phyloP scores from a whole-genome alignment of 2,329 filamentous ascomycete species.

The Fusarium camptoceras region DNA sequence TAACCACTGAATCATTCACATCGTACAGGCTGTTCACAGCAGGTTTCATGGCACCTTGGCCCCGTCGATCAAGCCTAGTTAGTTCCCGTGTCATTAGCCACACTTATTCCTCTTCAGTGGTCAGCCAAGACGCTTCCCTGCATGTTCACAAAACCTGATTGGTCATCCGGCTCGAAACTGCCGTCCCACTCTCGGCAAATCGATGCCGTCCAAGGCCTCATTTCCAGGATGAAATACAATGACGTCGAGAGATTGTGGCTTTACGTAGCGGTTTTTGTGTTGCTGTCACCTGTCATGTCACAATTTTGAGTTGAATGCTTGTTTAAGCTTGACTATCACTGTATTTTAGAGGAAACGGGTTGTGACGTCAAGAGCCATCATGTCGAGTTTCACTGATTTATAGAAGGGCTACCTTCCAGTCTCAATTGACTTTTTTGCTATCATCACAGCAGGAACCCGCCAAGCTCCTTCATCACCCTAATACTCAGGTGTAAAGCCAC shows the following conservation, averaged over 20 bases:
- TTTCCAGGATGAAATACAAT: slow-evolving; percentile 13
- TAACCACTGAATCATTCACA: slow-evolving; percentile 20
- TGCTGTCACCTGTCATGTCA: slow-evolving; percentile 8
- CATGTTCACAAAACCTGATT: slow-evolving; percentile 5
- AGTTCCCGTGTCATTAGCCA: slow-evolving; percentile 24
- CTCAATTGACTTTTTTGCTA: not conserved
- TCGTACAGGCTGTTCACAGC: not conserved
- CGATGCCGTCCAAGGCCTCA: slow-evolving; percentile 32
- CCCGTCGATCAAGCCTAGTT: slow-evolving; percentile 7
- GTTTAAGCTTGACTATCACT: slow-evolving; percentile 3
- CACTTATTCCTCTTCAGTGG: slow-evolving; percentile 5
- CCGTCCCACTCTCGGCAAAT: slow-evolving; percentile 34
- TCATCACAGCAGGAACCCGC: slow-evolving; percentile 2
- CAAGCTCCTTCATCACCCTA: slow-evolving; percentile 7
- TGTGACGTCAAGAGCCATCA: slow-evolving; percentile 30
- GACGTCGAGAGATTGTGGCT: slow-evolving; percentile 33
- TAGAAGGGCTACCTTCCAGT: slow-evolving; percentile 16
- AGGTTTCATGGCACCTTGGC: slow-evolving; percentile 14
- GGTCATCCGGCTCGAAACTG: slow-evolving; percentile 33
- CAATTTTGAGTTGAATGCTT: not conserved
- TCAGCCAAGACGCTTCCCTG: slow-evolving; percentile 30
- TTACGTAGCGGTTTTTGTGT: slow-evolving; percentile 9
- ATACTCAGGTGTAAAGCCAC: not conserved
- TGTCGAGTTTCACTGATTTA: slow-evolving; percentile 17
- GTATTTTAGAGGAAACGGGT: not conserved